Percentiles rank a stretch among this genome's conserved stretches.
phyloP scores from a whole-genome alignment of 306 rosid genomes.

The Cicer pinnatifidum region DNA sequence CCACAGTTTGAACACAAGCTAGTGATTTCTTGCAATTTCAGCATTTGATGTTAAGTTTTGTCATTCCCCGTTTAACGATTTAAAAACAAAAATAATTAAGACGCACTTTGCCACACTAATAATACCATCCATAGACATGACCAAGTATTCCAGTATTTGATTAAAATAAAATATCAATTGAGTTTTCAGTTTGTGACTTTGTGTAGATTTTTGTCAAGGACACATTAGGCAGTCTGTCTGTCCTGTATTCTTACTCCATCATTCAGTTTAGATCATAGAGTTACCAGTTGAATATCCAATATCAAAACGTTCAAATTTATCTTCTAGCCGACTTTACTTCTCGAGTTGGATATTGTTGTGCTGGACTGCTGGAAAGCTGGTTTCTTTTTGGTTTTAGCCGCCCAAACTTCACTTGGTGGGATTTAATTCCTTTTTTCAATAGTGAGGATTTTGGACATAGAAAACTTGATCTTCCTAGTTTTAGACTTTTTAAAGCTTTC shows the following conservation, averaged over 20 bases:
- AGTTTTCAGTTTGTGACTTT: constrained; percentile 14
- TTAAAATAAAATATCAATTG: constrained; percentile 27
- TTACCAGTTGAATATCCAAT: constrained; percentile 23
- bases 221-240: constrained; percentile 28
- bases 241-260: constrained; percentile 12
- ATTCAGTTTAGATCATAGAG: constrained; percentile 27
- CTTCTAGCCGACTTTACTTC: background rate
- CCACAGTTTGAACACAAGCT: constrained; percentile 8
- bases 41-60: background rate
- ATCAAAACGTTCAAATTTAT: constrained; percentile 21
- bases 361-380: background rate
- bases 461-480: constrained; percentile 1
- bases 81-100: background rate
- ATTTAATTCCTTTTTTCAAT: background rate
- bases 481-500: background rate
- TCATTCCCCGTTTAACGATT: constrained; percentile 20
- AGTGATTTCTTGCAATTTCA: constrained; percentile 31
- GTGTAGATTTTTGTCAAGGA: background rate
- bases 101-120: constrained; percentile 19
- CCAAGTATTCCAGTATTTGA: constrained; percentile 20
- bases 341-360: background rate
- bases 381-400: constrained; percentile 3
- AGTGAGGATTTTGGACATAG: background rate
- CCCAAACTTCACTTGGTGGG: background rate
- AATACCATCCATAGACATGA: background rate